Percentiles rank a stretch among this genome's conserved stretches.
Conservation (phyloP, 2,329 filamentous ascomycete genomes). For the Aspergillus pseudoviridinutans region DNA sequence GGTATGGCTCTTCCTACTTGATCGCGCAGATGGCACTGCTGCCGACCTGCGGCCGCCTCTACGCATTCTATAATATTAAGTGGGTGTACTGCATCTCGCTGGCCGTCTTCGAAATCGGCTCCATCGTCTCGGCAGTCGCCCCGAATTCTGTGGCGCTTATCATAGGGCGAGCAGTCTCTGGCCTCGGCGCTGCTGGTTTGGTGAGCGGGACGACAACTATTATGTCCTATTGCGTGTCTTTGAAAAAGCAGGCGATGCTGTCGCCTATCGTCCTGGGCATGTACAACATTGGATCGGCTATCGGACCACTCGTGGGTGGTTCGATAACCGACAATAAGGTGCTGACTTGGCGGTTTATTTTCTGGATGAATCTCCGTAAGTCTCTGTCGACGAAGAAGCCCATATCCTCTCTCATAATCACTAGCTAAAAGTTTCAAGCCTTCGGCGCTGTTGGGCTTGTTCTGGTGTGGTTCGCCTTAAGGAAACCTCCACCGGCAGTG, state of each 20-base stretch:
- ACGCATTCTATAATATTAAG: conserved; percentile 33
- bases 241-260: conserved; percentile 27
- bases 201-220: conserved; percentile 29
- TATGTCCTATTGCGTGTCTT: conserved; percentile 30
- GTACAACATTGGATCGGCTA: conserved; percentile 31
- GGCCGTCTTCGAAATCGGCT: conserved; percentile 34
- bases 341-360: conserved; percentile 46
- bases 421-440: not conserved
- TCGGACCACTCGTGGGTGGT: conserved; percentile 34
- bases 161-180: conserved; percentile 32
- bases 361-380: conserved; percentile 49
- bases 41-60: conserved; percentile 34
- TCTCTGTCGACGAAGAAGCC: not conserved
- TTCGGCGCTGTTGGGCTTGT: conserved; percentile 7
- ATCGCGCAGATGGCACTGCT: conserved; percentile 35
- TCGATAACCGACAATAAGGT: conserved; percentile 28
- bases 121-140: conserved; percentile 25
- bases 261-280: conserved; percentile 31
- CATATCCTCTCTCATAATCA: not conserved
- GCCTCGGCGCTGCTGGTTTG: conserved; percentile 27
- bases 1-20: conserved; percentile 40
- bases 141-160: conserved; percentile 29
- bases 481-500: conserved; percentile 9
- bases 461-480: conserved; percentile 7
- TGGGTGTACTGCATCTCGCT: conserved; percentile 30